Evolutionary conservation across 2,329 filamentous ascomycete species (phyloP).

Genomic region (Cladosporium sphaerospermum): DNA sequence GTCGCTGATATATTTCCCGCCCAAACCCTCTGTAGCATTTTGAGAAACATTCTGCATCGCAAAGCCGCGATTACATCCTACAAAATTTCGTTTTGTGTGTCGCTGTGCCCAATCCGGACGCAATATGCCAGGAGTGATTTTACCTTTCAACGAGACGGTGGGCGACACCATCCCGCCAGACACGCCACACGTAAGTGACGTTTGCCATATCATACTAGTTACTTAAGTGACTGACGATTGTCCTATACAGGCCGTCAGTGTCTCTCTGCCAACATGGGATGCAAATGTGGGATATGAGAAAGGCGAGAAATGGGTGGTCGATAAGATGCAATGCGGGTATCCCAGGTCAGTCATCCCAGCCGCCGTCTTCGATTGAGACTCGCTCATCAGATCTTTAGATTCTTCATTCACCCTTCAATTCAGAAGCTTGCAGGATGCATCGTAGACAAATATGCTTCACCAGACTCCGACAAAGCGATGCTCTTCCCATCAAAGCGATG

Average conservation of each 20-base stretch:
- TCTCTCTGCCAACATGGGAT: slow-evolving; percentile 89
- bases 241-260: slow-evolving; percentile 72
- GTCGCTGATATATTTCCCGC: slow-evolving; percentile 5
- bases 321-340: slow-evolving; percentile 83
- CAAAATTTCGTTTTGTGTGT: too few species aligned
- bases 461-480: slow-evolving; percentile 61
- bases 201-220: neutral
- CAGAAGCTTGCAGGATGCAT: slow-evolving; percentile 65
- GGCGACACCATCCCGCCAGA: slow-evolving; percentile 71
- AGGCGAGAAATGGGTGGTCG: slow-evolving; percentile 78
- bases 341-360: slow-evolving; percentile 54
- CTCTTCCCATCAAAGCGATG: slow-evolving; percentile 69
- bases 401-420: slow-evolving; percentile 86
- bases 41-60: too few species aligned
- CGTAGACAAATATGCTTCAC: slow-evolving; percentile 54
- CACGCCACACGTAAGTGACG: slow-evolving; percentile 64
- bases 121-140: slow-evolving; percentile 17
- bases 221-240: neutral
- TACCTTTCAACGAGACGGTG: slow-evolving; percentile 31
- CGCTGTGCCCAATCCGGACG: neutral
- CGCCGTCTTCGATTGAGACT: neutral
- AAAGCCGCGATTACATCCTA: too few species aligned
- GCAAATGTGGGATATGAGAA: slow-evolving; percentile 92
- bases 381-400: slow-evolving; percentile 46
- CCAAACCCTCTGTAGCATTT: neutral